Conservation (phyloP, 2,329 filamentous ascomycete species). For the Rachicladosporium sp. region DNA sequence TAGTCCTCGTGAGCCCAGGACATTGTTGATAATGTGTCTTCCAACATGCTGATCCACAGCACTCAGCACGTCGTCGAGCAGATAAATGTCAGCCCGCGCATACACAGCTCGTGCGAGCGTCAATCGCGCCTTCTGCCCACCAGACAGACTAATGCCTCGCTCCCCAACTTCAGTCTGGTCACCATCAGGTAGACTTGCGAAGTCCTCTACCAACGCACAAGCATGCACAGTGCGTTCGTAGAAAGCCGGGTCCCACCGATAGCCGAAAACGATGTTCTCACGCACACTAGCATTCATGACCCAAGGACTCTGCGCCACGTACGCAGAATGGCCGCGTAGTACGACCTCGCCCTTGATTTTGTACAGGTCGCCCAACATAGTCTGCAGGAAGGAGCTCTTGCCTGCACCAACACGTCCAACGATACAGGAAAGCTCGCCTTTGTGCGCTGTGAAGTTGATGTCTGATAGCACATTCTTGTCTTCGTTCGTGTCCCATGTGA, state of each 20-base stretch:
- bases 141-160: constrained; percentile 88
- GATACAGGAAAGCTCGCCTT: constrained; percentile 85
- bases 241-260: constrained; percentile 84
- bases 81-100: constrained; percentile 87
- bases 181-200: constrained; percentile 82
- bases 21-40: constrained; percentile 85
- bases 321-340: constrained; percentile 72
- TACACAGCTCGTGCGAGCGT: constrained; percentile 91
- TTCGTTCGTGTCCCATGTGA: constrained; percentile 88
- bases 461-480: constrained; percentile 56
- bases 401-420: constrained; percentile 90
- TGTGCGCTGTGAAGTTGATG: constrained; percentile 78
- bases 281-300: constrained; percentile 96
- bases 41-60: constrained; percentile 97
- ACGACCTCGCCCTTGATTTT: constrained; percentile 75
- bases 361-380: constrained; percentile 82
- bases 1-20: constrained; percentile 74
- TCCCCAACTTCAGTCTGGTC: constrained; percentile 96
- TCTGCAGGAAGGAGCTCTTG: constrained; percentile 85
- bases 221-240: constrained; percentile 88
- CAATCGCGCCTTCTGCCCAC: constrained; percentile 89
- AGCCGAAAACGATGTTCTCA: constrained; percentile 94
- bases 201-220: constrained; percentile 83
- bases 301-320: constrained; percentile 88
- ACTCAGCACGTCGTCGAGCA: constrained; percentile 87